Base-by-base conservation (phyloP, 116 monocot species). In the Cymodocea nodosa region DNA sequence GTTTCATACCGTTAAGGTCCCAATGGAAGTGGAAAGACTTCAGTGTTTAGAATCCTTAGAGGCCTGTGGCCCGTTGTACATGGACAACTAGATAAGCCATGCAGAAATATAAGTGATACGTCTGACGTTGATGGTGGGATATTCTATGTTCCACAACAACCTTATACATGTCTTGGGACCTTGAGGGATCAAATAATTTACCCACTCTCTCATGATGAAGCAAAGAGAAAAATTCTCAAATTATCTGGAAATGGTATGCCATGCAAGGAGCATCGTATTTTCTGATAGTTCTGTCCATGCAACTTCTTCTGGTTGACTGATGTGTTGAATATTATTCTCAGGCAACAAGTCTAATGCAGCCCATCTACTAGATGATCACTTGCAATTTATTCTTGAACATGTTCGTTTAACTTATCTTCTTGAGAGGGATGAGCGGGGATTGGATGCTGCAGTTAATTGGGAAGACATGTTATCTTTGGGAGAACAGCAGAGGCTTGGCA, bases 21-120 rank as follows among this genome's bases (percentile, higher is more conserved):
- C 53, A 99, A 99, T 84, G 98, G 98, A 6, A 99, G 98, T 78
- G 98, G 98, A 23, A 99, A 99, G 77, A 99, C 92, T 64, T 92
- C 98, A 14, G 79, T 99, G 34, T 99, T 99, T 65, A 86, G 98
- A 81, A 80, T 92, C 57, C 82, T 99, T 59, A 69, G 84, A 70
- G 98, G 81, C 64, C 67, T 99, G 69, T 99, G 98, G 98, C 98
- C 98, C 1, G 60, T 79, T 64, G 80, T 68, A 25, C 79, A 73
- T 75, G 98, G 98, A 71, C 75, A 62, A 54, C 70, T 99, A 52
- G 55, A 70, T 69, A 99, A 80, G 71, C 88, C 97, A 35, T 65
- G 65, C 55, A 68, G 81, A 52, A 68, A 64, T 75, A 67, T 57
- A 16, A 58, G 56, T 77, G 75, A 72, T 61, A 67, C 54, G 35